Evolutionary conservation across 2,329 filamentous ascomycete genomes (phyloP).

Genomic region (Penicillium sp.): DNA sequence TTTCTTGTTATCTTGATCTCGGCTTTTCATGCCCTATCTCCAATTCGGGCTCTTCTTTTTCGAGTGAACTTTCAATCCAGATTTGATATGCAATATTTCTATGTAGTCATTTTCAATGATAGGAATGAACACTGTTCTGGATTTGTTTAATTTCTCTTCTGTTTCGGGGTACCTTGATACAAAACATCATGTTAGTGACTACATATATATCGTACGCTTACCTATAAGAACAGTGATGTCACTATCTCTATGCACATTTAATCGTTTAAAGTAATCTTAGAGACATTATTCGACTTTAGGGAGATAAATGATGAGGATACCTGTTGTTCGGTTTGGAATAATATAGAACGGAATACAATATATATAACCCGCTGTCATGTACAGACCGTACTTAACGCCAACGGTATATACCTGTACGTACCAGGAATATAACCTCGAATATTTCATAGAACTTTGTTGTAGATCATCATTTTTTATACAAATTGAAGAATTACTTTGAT

Average conservation of each 20-base stretch:
- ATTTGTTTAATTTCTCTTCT: background rate
- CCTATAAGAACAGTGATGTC: background rate
- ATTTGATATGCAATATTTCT: background rate
- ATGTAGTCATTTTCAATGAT: background rate
- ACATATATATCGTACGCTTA: background rate
- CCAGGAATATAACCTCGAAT: background rate
- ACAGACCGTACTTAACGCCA: conserved; percentile 1
- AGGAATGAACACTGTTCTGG: background rate
- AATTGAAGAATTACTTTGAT: background rate
- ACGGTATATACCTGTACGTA: conserved; percentile 9
- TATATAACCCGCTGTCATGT: conserved; percentile 5
- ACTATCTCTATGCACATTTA: background rate
- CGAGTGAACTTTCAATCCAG: background rate
- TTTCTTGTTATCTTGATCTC: conserved; percentile 1
- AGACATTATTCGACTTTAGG: background rate
- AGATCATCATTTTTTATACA: background rate
- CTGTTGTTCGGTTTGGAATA: background rate
- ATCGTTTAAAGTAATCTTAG: background rate
- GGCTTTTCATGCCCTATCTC: background rate
- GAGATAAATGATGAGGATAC: background rate
- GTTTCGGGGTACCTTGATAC: background rate
- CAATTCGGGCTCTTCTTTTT: background rate
- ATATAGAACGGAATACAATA: conserved; percentile 4
- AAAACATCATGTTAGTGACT: background rate
- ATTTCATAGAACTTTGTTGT: background rate